These are phyloP conservation scores for Neofusicoccum umdonicola DNA, from an alignment of 2,329 filamentous ascomycete species.

Conservation along the genomic window DNA sequence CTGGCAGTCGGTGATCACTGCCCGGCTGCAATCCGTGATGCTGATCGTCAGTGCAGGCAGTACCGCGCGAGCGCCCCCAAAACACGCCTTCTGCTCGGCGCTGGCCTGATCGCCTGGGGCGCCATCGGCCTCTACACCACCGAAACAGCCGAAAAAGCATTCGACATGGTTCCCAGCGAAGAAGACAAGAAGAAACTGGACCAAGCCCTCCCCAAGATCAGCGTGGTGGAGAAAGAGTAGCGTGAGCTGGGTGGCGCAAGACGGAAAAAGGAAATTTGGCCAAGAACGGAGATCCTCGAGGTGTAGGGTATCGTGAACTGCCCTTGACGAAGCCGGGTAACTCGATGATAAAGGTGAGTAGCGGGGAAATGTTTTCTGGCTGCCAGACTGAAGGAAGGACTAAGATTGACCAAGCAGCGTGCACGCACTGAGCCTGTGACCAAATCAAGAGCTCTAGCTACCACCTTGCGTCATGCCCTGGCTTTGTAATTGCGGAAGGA, in stretches of 20 bases:
- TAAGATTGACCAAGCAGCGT: too few species aligned
- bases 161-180: constrained; percentile 70
- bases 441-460: too few species aligned
- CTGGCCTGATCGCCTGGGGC: constrained; percentile 75
- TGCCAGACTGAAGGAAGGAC: too few species aligned
- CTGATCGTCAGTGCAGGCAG: constrained; percentile 26
- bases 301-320: too few species aligned
- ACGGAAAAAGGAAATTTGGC: background rate
- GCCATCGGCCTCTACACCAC: constrained; percentile 69
- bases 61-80: constrained; percentile 71
- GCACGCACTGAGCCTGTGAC: too few species aligned
- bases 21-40: background rate
- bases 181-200: constrained; percentile 69
- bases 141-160: constrained; percentile 68
- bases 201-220: constrained; percentile 61
- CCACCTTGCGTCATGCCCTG: too few species aligned
- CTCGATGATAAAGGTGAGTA: too few species aligned
- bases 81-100: constrained; percentile 69
- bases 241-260: too few species aligned
- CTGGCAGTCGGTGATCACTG: constrained; percentile 33
- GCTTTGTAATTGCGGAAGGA: too few species aligned
- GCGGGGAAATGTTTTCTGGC: too few species aligned
- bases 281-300: too few species aligned
- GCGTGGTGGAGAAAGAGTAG: constrained; percentile 50
- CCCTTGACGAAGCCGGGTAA: too few species aligned